Percentiles rank a stretch among this genome's conserved stretches.
These are phyloP conservation scores for Pseudogymnoascus verrucosus DNA, from an alignment of 2,329 filamentous ascomycete genomes.

Conservation along the genomic window DNA sequence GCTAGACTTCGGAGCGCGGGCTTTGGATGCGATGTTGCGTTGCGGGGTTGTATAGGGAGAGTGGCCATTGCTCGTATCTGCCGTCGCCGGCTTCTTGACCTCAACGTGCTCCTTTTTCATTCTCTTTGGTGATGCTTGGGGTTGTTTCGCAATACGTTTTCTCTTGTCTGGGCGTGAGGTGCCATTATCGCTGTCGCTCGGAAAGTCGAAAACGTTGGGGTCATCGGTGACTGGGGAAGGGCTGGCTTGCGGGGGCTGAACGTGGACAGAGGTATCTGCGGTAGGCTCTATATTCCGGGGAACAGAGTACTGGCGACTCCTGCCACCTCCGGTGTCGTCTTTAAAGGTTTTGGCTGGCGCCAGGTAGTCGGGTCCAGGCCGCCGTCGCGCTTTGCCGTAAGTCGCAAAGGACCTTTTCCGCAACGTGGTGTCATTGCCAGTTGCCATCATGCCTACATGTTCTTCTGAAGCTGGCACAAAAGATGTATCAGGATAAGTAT, in stretches of 20 bases:
- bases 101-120: neutral
- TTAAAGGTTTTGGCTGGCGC: neutral
- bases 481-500: neutral
- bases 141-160: neutral
- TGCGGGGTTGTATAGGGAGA: neutral
- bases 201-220: conserved; percentile 8
- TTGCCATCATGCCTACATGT: conserved; percentile 19
- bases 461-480: neutral
- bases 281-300: neutral
- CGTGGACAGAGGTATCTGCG: neutral
- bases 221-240: neutral
- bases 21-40: neutral
- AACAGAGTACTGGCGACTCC: neutral
- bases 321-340: neutral
- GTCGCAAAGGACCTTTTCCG: conserved; percentile 26
- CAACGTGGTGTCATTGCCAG: conserved; percentile 18
- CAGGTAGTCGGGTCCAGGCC: conserved; percentile 22
- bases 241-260: neutral
- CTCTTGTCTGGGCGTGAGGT: conserved; percentile 8
- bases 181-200: conserved; percentile 19
- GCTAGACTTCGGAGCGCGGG: neutral
- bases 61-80: neutral
- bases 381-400: conserved; percentile 27
- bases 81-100: neutral
- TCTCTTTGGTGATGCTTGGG: neutral